Conservation (phyloP, 345 rosid species). For the Excoecaria agallocha region DNA sequence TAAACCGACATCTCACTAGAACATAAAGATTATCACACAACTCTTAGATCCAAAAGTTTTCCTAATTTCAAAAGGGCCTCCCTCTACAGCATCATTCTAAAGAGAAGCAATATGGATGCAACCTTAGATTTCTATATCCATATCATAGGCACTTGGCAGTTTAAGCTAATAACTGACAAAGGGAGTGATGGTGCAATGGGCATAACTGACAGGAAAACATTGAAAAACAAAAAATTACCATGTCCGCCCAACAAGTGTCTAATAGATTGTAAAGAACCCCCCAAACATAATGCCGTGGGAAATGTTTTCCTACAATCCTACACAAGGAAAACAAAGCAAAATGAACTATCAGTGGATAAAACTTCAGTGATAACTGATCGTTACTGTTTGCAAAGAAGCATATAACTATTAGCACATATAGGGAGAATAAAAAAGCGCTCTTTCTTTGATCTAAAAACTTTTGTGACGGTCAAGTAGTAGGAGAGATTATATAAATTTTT, state of each 20-base stretch:
- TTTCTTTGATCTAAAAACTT: not conserved
- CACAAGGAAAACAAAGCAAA: constrained; percentile 15
- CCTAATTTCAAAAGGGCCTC: not conserved
- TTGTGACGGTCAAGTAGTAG: not conserved
- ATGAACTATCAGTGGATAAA: not conserved
- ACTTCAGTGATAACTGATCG: not conserved
- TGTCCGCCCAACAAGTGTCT: constrained; percentile 55
- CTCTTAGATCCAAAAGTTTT: not conserved
- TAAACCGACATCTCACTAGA: not conserved
- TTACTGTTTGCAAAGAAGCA: not conserved
- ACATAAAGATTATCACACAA: not conserved
- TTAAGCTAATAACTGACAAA: not conserved
- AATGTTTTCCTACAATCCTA: constrained; percentile 88
- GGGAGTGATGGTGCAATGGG: not conserved
- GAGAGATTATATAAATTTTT: not conserved
- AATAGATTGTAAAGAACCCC: constrained; percentile 75
- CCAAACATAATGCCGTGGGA: constrained; percentile 76
- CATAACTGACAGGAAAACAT: constrained; percentile 3
- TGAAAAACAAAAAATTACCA: constrained; percentile 48
- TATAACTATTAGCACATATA: not conserved
- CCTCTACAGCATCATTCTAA: not conserved
- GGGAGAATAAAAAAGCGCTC: not conserved
- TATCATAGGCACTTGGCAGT: not conserved
- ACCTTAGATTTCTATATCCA: not conserved
- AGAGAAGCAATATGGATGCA: not conserved